phyloP scores from a whole-genome alignment of 83 land plant genomes.

The Picea mariana region DNA sequence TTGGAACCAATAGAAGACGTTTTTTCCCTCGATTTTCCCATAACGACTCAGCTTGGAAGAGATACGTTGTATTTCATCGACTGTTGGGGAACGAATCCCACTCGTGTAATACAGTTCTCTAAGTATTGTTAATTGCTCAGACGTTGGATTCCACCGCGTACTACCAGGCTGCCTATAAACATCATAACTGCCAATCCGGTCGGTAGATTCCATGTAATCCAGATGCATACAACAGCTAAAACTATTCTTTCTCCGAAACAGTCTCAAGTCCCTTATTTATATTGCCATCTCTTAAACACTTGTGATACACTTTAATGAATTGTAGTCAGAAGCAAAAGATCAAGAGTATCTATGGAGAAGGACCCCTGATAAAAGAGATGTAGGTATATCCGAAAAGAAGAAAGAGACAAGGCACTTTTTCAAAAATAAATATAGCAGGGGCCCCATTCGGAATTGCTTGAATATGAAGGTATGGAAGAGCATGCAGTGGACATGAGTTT shows the following conservation, averaged over 20 bases:
- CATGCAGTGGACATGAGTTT: background rate
- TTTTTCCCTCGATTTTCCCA: slow-evolving; percentile 82
- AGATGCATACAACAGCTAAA: too few relatives aligned
- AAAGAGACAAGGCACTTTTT: background rate
- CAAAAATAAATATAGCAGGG: background rate
- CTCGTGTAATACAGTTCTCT: slow-evolving; percentile 67
- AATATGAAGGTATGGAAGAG: background rate
- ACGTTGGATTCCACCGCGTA: slow-evolving; percentile 74
- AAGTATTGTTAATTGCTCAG: slow-evolving; percentile 64
- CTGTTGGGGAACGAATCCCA: slow-evolving; percentile 65
- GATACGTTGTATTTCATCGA: slow-evolving; percentile 73
- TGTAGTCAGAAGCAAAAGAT: background rate
- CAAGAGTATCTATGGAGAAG: slow-evolving; percentile 1
- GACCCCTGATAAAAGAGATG: background rate
- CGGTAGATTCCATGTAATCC: too few relatives aligned
- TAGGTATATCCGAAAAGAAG: background rate
- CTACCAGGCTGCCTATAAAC: slow-evolving; percentile 14
- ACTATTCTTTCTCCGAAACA: background rate
- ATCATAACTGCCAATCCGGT: too few relatives aligned
- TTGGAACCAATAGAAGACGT: slow-evolving; percentile 88
- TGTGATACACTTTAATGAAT: too few relatives aligned
- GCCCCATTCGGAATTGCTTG: slow-evolving; percentile 7
- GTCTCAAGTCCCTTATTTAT: too few relatives aligned
- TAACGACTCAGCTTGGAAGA: slow-evolving; percentile 51
- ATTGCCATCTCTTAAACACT: background rate